Base-by-base conservation (phyloP, 2,329 filamentous ascomycete genomes). In the Pyricularia pennisetigena region DNA sequence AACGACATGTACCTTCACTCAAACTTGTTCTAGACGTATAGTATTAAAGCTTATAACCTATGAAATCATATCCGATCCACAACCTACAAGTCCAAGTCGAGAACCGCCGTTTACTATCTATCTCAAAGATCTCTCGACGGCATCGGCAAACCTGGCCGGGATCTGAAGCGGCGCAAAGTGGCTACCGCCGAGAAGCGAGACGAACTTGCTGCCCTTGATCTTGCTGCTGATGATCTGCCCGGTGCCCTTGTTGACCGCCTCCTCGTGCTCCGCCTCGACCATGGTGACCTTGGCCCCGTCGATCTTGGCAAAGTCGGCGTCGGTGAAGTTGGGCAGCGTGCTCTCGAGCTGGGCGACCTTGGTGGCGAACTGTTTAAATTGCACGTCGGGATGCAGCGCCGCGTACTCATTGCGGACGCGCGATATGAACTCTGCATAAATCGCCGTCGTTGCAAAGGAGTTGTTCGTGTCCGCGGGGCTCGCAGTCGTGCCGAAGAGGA, bases 151-250 rank as follows among this genome's bases (percentile, higher is more conserved):
- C 69, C 77, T 74, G 2, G 71, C 72, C 3, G 79, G 78, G 70
- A 81, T 75, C 70, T 81, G 79, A 20, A 80, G 41, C 1, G 79
- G 79, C 49, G 79, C 79, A 71, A 81, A 81, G 69, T 81, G 79
- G 69, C 79, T 81, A 6, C 81, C 79, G 1, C 74, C 75, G 1
- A 69, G 74, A 69, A 81, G 70, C 8, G 76, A 78, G 54, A 75
- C 71, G 63, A 78, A 68, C 67, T 73, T 72, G 68, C 79, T 81
- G 3, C 76, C 76, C n/a, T 72, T 70, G 65, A 81, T 80, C 35
- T 77, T 75, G 12, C 70, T 70, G 68, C 78, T 73, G 68, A 81
- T 70, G 70, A 75, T 75, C 2, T 68, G 70, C 0, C 78, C 76
- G 0, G 79, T 78, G 61, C 75, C 74, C 28, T 73, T 69, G 64